Percentiles rank a stretch among this genome's conserved stretches.
Evolutionary conservation across 257 asterid genomes (phyloP).

Genomic region (Thymus quinquecostatus): DNA sequence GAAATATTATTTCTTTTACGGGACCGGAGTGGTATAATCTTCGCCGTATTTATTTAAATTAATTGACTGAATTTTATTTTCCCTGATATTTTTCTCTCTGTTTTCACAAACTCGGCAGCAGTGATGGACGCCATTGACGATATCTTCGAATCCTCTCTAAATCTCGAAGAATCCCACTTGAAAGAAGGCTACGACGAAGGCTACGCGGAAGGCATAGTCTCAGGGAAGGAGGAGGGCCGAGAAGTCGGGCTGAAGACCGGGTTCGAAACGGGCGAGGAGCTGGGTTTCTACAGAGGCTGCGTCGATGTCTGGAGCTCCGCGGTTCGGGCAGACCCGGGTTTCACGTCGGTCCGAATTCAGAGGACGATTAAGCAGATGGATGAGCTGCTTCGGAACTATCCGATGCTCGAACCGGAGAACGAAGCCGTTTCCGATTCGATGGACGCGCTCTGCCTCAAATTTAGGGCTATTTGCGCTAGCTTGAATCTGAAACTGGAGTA

Average conservation of each 20-base stretch:
- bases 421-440: constrained; percentile 52
- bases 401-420: constrained; percentile 57
- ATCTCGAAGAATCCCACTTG: constrained; percentile 56
- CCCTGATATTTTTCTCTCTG: too few relatives aligned
- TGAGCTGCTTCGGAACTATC: constrained; percentile 50
- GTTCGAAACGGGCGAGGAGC: constrained; percentile 63
- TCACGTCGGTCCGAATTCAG: constrained; percentile 45
- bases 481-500: constrained; percentile 58
- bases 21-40: too few relatives aligned
- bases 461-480: constrained; percentile 57
- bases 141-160: constrained; percentile 54
- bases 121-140: constrained; percentile 51
- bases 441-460: constrained; percentile 60
- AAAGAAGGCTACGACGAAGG: constrained; percentile 66
- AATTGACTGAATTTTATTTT: too few relatives aligned
- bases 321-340: constrained; percentile 49
- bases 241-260: constrained; percentile 65
- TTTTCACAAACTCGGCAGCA: too few relatives aligned
- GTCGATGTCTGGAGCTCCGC: constrained; percentile 61
- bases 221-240: constrained; percentile 62
- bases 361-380: constrained; percentile 60
- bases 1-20: too few relatives aligned
- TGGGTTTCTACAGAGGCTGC: constrained; percentile 70
- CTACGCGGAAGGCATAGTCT: constrained; percentile 53
- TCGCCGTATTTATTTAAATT: too few relatives aligned